These are phyloP conservation scores for Salix brachista DNA, from an alignment of 345 rosid species.

Conservation along the genomic window DNA sequence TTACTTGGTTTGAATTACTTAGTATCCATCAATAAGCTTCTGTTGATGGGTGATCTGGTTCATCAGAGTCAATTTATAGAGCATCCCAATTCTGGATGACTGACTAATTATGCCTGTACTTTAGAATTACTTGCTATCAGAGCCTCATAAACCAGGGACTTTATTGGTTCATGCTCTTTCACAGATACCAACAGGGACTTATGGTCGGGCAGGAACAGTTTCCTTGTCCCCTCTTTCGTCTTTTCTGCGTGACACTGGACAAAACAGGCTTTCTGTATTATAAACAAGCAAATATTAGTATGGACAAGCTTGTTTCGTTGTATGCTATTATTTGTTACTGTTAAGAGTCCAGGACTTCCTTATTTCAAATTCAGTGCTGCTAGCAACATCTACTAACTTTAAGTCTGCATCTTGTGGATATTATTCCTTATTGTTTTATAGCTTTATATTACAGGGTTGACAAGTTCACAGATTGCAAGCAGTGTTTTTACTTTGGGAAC, in stretches of 20 bases:
- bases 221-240: neutral
- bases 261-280: neutral
- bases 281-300: neutral
- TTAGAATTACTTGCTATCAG: neutral
- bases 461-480: constrained; percentile 65
- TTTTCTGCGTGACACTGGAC: neutral
- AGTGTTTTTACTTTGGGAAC: constrained; percentile 70
- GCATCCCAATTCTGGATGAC: neutral
- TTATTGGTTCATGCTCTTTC: neutral
- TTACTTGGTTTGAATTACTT: neutral
- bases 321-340: neutral
- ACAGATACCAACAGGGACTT: neutral
- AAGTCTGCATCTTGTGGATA: neutral
- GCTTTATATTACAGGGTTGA: constrained; percentile 44
- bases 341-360: neutral
- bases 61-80: too few species aligned
- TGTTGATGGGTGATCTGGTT: neutral
- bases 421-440: neutral
- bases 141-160: neutral
- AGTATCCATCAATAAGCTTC: neutral
- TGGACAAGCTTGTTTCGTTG: neutral
- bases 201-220: neutral
- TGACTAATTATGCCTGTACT: neutral
- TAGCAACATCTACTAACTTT: neutral
- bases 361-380: neutral